Base-by-base conservation (phyloP, 768 basidiomycete genomes). In the Kockovaella imperatae region DNA sequence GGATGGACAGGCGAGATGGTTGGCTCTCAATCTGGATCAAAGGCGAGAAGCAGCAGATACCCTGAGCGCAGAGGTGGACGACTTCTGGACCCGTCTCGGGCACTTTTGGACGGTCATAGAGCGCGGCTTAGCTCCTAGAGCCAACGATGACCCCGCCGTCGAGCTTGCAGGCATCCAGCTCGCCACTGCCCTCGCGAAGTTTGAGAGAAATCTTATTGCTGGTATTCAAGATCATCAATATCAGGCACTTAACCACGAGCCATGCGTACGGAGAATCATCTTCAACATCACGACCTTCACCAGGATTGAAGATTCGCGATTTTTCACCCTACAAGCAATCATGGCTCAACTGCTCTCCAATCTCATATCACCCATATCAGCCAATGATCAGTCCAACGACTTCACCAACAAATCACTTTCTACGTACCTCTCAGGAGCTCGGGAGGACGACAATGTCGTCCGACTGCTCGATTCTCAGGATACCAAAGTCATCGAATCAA, bases 181-280 rank as follows among this genome's bases (percentile, higher is more conserved):
- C 11, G 60, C 54, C n/a, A 14, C 56, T 4, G 62, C 50, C 3
- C 42, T 87, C 18, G 83, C 81, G 6, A 83, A 80, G 60, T 82
- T 91, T 62, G 87, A 86, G 13, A 78, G 90, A 50, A 91, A 95
- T 65, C 71, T 90, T 8, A 80, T 86, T 28, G 87, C 87, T 8
- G 85, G 81, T 5, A 77, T 82, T 14, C 76, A 79, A 6, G 65
- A 67, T n/a, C 87, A 87, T 70, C 90, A 95, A 65, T 61, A 68
- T 32, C 74, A 72, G 49, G 83, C 84, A 21, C 83, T 80, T 57
- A 75, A 77, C 54, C 80, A 80, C 68, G 89, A 91, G 67, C 79
- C 79, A 25, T 75, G 76, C 30, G 78, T 93, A 45, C 77, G 87
- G 47, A 73, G 73, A 8, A 69, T 88, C 34, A 70, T 88, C 18